Percentiles rank a stretch among this genome's conserved stretches.
phyloP scores from a whole-genome alignment of 208 protist species.

The Trypanosoma scelopori region DNA sequence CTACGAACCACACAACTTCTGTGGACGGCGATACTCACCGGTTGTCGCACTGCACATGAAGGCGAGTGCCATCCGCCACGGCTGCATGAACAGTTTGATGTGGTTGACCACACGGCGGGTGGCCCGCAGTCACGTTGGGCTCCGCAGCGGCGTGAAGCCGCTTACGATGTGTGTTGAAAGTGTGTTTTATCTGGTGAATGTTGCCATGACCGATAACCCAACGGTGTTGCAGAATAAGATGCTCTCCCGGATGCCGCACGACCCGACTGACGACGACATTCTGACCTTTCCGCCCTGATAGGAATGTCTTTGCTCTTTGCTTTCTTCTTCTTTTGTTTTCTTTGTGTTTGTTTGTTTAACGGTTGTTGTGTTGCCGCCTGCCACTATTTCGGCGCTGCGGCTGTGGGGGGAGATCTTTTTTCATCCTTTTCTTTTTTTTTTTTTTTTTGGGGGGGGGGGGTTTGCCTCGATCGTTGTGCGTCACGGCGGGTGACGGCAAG shows the following conservation, averaged over 20 bases:
- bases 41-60: conserved; percentile 57
- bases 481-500: too few relatives aligned
- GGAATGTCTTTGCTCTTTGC: too few relatives aligned
- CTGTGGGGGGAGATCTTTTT: too few relatives aligned
- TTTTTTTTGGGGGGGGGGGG: too few relatives aligned
- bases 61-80: conserved; percentile 43
- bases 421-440: too few relatives aligned
- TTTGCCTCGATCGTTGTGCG: too few relatives aligned
- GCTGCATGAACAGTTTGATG: conserved; percentile 42
- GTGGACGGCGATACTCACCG: conserved; percentile 42
- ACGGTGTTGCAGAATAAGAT: not conserved
- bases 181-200: conserved; percentile 38
- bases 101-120: conserved; percentile 52
- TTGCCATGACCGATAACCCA: conserved; percentile 33
- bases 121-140: not conserved
- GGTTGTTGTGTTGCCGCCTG: too few relatives aligned
- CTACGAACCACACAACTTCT: conserved; percentile 66
- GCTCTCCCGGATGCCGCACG: not conserved
- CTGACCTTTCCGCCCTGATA: not conserved
- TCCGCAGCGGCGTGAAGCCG: conserved; percentile 20
- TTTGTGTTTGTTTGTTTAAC: not conserved
- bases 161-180: conserved; percentile 18
- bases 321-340: too few relatives aligned
- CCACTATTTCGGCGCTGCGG: too few relatives aligned
- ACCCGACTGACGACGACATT: not conserved